These are phyloP conservation scores for Ophiostoma tasmaniense DNA, from an alignment of 2,329 filamentous ascomycete genomes.

Conservation along the genomic window DNA sequence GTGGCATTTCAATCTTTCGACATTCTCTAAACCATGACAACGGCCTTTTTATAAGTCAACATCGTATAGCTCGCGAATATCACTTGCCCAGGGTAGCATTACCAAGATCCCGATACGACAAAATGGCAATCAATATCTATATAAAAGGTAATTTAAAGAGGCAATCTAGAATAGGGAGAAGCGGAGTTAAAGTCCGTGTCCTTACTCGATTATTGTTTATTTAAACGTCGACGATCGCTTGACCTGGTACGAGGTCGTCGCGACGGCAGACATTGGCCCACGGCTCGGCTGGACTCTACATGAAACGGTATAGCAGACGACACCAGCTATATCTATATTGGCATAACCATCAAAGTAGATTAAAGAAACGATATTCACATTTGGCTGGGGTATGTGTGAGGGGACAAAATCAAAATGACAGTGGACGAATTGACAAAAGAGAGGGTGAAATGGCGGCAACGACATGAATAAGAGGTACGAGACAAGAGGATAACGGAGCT, in stretches of 20 bases:
- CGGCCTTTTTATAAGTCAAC: background rate
- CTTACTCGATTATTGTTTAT: background rate
- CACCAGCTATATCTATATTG: no score
- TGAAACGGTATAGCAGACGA: background rate
- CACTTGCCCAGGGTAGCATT: background rate
- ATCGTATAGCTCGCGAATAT: background rate
- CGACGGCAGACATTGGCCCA: background rate
- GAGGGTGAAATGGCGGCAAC: background rate
- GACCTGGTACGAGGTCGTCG: background rate
- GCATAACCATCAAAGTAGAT: background rate
- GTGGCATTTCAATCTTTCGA: background rate
- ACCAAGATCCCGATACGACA: background rate
- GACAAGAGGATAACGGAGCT: background rate
- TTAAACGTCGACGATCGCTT: background rate
- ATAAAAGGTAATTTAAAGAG: background rate
- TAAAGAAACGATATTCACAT: background rate
- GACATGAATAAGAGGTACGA: background rate
- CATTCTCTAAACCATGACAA: background rate
- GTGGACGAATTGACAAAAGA: background rate
- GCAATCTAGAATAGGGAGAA: background rate
- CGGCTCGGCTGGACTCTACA: background rate
- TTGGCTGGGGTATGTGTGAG: conserved; percentile 5
- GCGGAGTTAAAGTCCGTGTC: background rate
- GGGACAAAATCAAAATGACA: background rate
- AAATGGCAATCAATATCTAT: background rate